Evolutionary conservation across 2,329 filamentous ascomycete species (phyloP).

Genomic region (Cordyceps fumosorosea): DNA sequence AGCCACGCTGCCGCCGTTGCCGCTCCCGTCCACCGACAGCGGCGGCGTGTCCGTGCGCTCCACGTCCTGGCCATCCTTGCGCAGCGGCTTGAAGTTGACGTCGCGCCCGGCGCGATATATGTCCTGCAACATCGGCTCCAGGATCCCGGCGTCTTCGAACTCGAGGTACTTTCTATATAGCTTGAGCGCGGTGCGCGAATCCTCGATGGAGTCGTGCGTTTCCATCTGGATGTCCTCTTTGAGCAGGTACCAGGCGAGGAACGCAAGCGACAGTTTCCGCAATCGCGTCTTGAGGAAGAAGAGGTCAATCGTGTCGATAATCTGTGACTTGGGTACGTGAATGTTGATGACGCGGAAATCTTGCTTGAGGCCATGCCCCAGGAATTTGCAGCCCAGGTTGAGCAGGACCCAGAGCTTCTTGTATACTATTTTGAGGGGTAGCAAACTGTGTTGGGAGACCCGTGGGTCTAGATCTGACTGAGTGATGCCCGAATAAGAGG

Average conservation of each 20-base stretch:
- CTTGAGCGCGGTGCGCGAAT: constrained; percentile 83
- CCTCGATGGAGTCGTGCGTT: constrained; percentile 92
- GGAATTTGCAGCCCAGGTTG: constrained; percentile 87
- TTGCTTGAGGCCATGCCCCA: constrained; percentile 87
- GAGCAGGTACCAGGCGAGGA: constrained; percentile 83
- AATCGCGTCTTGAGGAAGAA: constrained; percentile 78
- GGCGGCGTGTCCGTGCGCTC: constrained; percentile 50
- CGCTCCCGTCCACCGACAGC: constrained; percentile 30
- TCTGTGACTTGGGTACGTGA: constrained; percentile 80
- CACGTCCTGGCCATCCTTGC: constrained; percentile 38
- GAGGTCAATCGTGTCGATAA: constrained; percentile 89
- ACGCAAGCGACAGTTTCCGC: constrained; percentile 84
- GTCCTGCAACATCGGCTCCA: constrained; percentile 78
- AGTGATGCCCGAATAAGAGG: constrained; percentile 86
- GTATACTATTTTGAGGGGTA: constrained; percentile 85
- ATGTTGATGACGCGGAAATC: constrained; percentile 99
- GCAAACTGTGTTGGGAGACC: constrained; percentile 72
- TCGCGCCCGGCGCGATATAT: constrained; percentile 59
- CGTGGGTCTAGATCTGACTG: constrained; percentile 76
- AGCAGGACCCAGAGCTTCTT: constrained; percentile 97
- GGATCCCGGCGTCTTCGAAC: constrained; percentile 76
- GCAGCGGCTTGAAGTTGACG: constrained; percentile 45
- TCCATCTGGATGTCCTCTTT: constrained; percentile 91
- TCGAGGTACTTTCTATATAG: constrained; percentile 87
- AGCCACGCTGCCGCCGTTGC: constrained; percentile 23